Percentiles rank a stretch among this genome's conserved stretches.
These are phyloP conservation scores for Coemansia sp. DNA, from an alignment of 192 early-diverging fungal genomes.

Conservation along the genomic window DNA sequence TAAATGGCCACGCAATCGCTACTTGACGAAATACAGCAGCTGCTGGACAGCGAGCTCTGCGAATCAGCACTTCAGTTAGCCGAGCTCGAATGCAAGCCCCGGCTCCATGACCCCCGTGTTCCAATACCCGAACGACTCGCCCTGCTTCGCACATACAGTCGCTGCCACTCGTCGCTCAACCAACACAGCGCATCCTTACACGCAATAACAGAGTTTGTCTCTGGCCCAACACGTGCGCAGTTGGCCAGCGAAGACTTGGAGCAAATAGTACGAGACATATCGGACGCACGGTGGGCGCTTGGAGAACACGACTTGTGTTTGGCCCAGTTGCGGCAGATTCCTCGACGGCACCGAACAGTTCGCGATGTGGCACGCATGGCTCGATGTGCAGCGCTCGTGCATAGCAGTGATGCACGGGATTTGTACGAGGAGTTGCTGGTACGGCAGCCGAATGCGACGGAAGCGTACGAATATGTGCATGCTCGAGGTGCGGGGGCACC, in stretches of 20 bases:
- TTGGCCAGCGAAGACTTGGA: conserved; percentile 28
- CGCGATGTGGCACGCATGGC: conserved; percentile 43
- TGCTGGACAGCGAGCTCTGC: conserved; percentile 41
- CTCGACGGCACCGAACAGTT: conserved; percentile 23
- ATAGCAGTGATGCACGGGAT: conserved; percentile 25
- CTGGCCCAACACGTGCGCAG: conserved; percentile 16
- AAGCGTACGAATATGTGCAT: conserved; percentile 25
- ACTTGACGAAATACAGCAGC: conserved; percentile 32
- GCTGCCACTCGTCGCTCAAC: conserved; percentile 15
- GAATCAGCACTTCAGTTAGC: conserved; percentile 45
- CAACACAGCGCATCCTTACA: conserved; percentile 31
- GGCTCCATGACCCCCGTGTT: conserved; percentile 2
- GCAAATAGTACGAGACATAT: conserved; percentile 37
- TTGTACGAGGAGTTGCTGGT: conserved; percentile 28
- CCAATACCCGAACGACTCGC: conserved; percentile 22
- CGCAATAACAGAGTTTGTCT: conserved; percentile 36
- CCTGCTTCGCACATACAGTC: conserved; percentile 19
- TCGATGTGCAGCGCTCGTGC: conserved; percentile 28
- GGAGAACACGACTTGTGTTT: conserved; percentile 45
- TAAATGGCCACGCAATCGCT: conserved; percentile 22
- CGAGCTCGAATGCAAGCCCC: conserved; percentile 43
- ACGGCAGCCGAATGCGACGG: conserved; percentile 36
- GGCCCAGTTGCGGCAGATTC: conserved; percentile 52
- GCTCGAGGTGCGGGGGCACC: neutral
- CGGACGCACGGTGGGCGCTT: conserved; percentile 36